Percentiles rank a stretch among this genome's conserved stretches.
Conservation (phyloP, 345 rosid species). For the Syzygium jambos region DNA sequence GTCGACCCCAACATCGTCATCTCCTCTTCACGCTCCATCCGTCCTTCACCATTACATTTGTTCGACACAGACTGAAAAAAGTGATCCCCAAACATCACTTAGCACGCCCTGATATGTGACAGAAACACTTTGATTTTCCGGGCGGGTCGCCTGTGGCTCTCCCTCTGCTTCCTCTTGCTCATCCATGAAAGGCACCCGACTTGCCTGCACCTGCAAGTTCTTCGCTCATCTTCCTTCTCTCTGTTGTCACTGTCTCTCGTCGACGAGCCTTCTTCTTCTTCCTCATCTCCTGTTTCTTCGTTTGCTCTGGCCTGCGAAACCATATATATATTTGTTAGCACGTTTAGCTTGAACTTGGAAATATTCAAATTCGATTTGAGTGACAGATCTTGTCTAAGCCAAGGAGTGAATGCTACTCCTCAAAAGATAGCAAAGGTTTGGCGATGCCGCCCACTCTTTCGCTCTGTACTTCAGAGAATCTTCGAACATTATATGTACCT, state of each 20-base stretch:
- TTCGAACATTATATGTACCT: neutral
- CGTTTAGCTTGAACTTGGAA: neutral
- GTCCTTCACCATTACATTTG: neutral
- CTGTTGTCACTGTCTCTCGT: neutral
- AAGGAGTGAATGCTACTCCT: neutral
- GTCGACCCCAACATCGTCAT: neutral
- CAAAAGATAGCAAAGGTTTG: neutral
- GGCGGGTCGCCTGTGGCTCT: neutral
- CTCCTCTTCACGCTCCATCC: neutral
- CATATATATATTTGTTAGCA: neutral
- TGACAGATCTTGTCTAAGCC: neutral
- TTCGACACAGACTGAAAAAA: neutral
- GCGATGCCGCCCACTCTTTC: neutral
- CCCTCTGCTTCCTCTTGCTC: neutral
- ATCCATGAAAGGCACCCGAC: conserved; percentile 3
- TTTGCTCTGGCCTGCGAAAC: neutral
- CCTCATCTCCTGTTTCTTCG: neutral
- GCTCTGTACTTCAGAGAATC: neutral
- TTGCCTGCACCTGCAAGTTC: neutral
- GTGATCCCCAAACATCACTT: neutral
- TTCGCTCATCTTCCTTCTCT: neutral
- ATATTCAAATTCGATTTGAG: neutral
- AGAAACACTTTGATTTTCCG: neutral
- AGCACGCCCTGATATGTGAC: neutral
- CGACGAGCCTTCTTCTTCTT: neutral